phyloP scores from a whole-genome alignment of 495 filamentous ascomycete genomes.

The Annulohypoxylon stygium region DNA sequence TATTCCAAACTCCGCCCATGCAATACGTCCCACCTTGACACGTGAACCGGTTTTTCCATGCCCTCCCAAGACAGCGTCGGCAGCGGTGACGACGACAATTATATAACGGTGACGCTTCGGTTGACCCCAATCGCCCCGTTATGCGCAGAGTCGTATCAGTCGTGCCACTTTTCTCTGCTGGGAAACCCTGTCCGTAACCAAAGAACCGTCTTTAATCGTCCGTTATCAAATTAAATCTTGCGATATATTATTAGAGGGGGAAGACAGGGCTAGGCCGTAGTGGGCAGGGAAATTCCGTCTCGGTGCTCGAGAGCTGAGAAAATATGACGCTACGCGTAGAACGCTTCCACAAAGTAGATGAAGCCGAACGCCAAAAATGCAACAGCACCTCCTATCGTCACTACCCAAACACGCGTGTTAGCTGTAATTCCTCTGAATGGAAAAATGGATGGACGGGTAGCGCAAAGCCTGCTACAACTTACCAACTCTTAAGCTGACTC shows the following conservation, averaged over 20 bases:
- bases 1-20: constrained; percentile 50
- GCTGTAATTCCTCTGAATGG: background rate
- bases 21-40: constrained; percentile 14
- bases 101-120: constrained; percentile 19
- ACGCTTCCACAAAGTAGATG: constrained; percentile 88
- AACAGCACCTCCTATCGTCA: constrained; percentile 92
- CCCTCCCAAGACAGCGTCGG: background rate
- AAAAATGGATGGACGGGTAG: no score
- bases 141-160: constrained; percentile 20
- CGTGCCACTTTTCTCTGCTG: background rate
- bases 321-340: constrained; percentile 64
- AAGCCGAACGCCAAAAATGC: constrained; percentile 92
- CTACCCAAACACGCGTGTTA: constrained; percentile 63
- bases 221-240: constrained; percentile 27
- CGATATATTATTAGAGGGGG: constrained; percentile 29
- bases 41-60: constrained; percentile 21
- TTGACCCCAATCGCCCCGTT: constrained; percentile 15
- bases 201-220: constrained; percentile 5
- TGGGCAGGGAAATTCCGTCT: background rate
- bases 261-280: background rate
- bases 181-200: constrained; percentile 7
- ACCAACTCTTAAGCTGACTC: constrained; percentile 97
- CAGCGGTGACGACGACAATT: constrained; percentile 3
- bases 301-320: background rate
- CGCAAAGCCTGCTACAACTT: constrained; percentile 60